Base-by-base conservation (phyloP, 1,284 basidiomycete species). In the Thecaphora frezii region DNA sequence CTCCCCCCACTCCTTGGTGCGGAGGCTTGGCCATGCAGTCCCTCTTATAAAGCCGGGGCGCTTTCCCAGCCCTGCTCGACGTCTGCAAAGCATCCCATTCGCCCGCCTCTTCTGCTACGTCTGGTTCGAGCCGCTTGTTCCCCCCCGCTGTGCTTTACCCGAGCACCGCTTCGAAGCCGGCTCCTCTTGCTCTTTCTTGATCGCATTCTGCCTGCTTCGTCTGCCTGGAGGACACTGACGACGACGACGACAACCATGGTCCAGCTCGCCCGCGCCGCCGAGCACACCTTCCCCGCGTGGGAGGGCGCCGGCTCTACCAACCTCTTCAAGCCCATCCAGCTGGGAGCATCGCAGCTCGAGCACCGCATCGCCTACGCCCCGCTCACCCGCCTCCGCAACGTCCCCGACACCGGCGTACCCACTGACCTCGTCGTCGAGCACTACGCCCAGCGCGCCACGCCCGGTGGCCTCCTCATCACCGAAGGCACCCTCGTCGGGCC, bases 391-490 rank as follows among this genome's bases (percentile, higher is more conserved):
- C 5, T 44, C 8, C 10, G 43, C 24, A 30, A 25, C 23, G 43
- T 26, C n/a, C n/a, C 23, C 5, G 7, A 25, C 13, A 30, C 18
- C 4, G 43, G 43, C 26, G 22, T 19, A 1, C 43, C 26, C 24
- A 44, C 9, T 16, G 24, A 26, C 26, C 23, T 44, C n/a, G 24
- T 19, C 24, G 43, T 30, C 24, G 43, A 44, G 26, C 22, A 44
- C 43, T 44, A 44, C 23, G n/a, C 24, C 43, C 43, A 44, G 23
- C 14, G 43, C 18, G 43, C 43, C 43, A 19, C 43, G 9, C 5
- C 25, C 7, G 43, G 43, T 19, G 43, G 43, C 22, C 43, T 44
- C n/a, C 43, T 26, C 24, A 26, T 44, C 43, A 26, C 43, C 43
- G 43, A 44, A 19, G 43, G 24, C 43, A 44, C 43, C 26, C 8